A percentile compares a stretch with the other conserved stretches of the same genome.
Conservation (phyloP, 345 rosid genomes). For the Salix exigua region DNA sequence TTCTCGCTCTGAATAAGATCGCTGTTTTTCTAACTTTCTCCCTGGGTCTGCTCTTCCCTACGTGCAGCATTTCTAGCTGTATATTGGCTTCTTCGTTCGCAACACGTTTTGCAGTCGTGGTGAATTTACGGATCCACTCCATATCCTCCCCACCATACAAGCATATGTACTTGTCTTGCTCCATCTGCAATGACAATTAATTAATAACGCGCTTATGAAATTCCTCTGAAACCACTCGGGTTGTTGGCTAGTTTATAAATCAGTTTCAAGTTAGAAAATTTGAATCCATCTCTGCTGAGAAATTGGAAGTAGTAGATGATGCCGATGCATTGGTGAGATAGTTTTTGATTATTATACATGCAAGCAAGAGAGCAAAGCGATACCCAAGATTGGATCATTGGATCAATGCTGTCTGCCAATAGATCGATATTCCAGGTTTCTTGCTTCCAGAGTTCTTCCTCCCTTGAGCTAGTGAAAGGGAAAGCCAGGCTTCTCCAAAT, state of each 20-base stretch:
- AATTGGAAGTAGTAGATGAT: neutral
- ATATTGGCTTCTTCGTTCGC: constrained; percentile 43
- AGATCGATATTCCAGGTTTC: constrained; percentile 60
- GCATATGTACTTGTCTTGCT: constrained; percentile 46
- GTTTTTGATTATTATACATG: neutral
- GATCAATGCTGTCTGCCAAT: constrained; percentile 49
- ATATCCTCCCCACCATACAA: constrained; percentile 77
- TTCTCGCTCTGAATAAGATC: constrained; percentile 29
- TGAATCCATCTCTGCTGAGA: neutral
- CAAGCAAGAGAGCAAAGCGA: neutral
- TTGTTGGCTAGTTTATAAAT: neutral
- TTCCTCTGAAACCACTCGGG: neutral
- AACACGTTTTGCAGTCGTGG: constrained; percentile 27
- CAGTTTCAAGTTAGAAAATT: neutral
- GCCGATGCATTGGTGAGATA: neutral
- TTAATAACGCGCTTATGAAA: neutral
- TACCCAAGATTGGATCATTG: constrained; percentile 47
- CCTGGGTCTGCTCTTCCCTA: constrained; percentile 62
- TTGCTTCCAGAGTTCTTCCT: constrained; percentile 57
- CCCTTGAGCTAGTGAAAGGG: constrained; percentile 64
- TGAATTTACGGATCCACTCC: constrained; percentile 59
- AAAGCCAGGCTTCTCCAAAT: constrained; percentile 69
- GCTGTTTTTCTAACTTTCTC: constrained; percentile 39
- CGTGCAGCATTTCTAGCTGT: constrained; percentile 49
- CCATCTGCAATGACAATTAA: constrained; percentile 6